These are phyloP conservation scores for Phylloporus arenicola DNA, from an alignment of 768 basidiomycete genomes.

Conservation along the genomic window DNA sequence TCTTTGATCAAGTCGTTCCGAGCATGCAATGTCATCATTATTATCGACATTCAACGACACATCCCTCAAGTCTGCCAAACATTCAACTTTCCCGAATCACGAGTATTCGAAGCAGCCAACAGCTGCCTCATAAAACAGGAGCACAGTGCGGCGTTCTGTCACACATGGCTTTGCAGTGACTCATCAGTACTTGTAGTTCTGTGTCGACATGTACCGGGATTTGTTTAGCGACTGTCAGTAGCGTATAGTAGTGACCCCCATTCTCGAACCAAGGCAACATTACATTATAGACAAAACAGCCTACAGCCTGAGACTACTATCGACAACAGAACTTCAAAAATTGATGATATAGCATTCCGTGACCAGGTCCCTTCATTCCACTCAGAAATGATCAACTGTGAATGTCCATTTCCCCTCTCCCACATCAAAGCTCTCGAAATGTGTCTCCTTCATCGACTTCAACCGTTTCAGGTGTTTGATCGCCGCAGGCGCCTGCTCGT, in stretches of 20 bases:
- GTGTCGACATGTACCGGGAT: too few species aligned
- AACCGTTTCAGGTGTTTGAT: slow-evolving; percentile 75
- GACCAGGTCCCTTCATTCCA: background rate
- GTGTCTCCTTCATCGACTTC: slow-evolving; percentile 79
- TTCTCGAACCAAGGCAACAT: background rate
- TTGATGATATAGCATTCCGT: slow-evolving; percentile 7
- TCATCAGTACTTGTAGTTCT: too few species aligned
- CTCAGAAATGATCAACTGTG: slow-evolving; percentile 86
- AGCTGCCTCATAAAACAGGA: too few species aligned
- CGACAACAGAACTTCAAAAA: background rate
- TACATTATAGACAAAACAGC: background rate
- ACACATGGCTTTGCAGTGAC: too few species aligned
- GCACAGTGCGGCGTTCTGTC: too few species aligned
- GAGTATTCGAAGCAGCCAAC: too few species aligned
- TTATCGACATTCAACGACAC: too few species aligned
- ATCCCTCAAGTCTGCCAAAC: too few species aligned
- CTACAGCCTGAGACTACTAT: background rate
- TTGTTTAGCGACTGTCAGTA: too few species aligned
- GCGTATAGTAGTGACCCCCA: too few species aligned
- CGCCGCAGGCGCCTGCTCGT: slow-evolving; percentile 62
- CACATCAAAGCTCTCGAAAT: slow-evolving; percentile 76
- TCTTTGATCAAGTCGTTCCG: too few species aligned
- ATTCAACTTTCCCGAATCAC: too few species aligned
- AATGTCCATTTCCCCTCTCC: slow-evolving; percentile 89
- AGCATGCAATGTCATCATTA: background rate